phyloP scores from a whole-genome alignment of 1,284 basidiomycete species.

The Pseudozyma sp. region DNA sequence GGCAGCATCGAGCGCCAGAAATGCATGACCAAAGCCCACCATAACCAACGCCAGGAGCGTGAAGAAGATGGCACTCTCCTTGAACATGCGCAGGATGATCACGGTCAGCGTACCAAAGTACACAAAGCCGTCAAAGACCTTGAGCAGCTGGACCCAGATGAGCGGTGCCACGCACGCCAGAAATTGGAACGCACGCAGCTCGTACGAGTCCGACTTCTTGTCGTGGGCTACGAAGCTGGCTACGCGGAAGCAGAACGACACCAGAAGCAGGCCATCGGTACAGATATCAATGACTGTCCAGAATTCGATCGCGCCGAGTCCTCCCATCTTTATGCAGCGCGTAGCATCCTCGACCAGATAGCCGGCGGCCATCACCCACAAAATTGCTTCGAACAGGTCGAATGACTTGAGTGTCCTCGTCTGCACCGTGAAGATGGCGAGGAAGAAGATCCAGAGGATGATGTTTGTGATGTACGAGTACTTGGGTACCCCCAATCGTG shows the following conservation, averaged over 20 bases:
- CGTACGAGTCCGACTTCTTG: slow-evolving; percentile 31
- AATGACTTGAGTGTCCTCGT: slow-evolving; percentile 50
- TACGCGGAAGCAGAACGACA: slow-evolving; percentile 52
- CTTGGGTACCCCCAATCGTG: slow-evolving; percentile 53
- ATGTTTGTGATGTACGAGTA: slow-evolving; percentile 57
- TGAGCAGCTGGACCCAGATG: slow-evolving; percentile 60
- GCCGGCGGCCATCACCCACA: slow-evolving; percentile 59
- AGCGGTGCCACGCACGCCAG: slow-evolving; percentile 62
- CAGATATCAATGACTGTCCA: slow-evolving; percentile 59
- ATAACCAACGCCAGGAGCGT: slow-evolving; percentile 81
- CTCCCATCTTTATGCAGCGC: slow-evolving; percentile 60
- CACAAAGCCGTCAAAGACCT: slow-evolving; percentile 69
- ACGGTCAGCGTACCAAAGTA: slow-evolving; percentile 70
- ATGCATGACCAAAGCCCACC: slow-evolving; percentile 84
- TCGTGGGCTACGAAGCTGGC: slow-evolving; percentile 48
- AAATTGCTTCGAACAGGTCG: slow-evolving; percentile 47
- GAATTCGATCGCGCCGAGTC: slow-evolving; percentile 56
- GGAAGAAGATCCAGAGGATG: slow-evolving; percentile 54
- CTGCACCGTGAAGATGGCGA: slow-evolving; percentile 56
- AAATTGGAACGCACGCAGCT: slow-evolving; percentile 59
- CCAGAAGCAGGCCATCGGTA: slow-evolving; percentile 51
- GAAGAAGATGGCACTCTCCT: slow-evolving; percentile 77
- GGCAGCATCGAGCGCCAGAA: slow-evolving; percentile 89
- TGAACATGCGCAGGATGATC: slow-evolving; percentile 78
- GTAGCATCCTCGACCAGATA: slow-evolving; percentile 57